Evolutionary conservation across 148 eudicot species (phyloP), one percentile per base, ranked within the genome.

Genomic region (Rhododendron griersonianum): DNA sequence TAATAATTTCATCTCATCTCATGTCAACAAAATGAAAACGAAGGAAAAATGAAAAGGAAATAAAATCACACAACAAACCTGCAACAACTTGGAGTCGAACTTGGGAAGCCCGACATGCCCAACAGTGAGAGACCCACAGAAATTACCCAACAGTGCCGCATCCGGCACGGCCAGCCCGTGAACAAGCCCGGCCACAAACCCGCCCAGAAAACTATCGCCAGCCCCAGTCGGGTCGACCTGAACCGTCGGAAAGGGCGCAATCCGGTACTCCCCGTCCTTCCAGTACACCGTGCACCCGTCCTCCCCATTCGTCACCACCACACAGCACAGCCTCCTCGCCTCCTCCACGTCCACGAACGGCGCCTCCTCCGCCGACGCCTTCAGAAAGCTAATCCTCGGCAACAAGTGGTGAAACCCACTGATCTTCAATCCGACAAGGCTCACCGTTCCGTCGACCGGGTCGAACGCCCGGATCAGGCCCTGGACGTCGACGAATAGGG

Each of bases 201-300:
- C 99, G 1, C 96, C 99, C 10, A 97, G 84, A 50, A 97, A 94
- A 85, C 98, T 92, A 90, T 97, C 99, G 2, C 99, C 98, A 16
- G 99, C 99, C 45, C 99, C 99, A 3, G 99, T 97, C 0, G 99
- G 99, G 87, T 97, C 99, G 83, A 97, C 91, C 92, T 97, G 96
- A 23, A 91, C 86, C 5, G 98, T 74, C 69, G 89, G 80, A 88
- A 94, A 97, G 3, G 99, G 96, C 23, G 89, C 85, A 78, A 97
- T 87, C 80, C 86, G 85, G 44, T 85, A 73, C 91, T 94, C 98
- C 44, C 86, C 93, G 78, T 94, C 95, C 84, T 90, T 91, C 92
- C 92, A 91, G 88, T 91, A 93, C 78, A 97, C 91, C n/a, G 88
- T 97, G 90, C 98, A 97, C 11, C 99, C 99, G 4, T 93, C 94